Percentiles rank a stretch among this genome's conserved stretches.
phyloP scores from a whole-genome alignment of 768 basidiomycete genomes.

The Kockovaella imperatae region DNA sequence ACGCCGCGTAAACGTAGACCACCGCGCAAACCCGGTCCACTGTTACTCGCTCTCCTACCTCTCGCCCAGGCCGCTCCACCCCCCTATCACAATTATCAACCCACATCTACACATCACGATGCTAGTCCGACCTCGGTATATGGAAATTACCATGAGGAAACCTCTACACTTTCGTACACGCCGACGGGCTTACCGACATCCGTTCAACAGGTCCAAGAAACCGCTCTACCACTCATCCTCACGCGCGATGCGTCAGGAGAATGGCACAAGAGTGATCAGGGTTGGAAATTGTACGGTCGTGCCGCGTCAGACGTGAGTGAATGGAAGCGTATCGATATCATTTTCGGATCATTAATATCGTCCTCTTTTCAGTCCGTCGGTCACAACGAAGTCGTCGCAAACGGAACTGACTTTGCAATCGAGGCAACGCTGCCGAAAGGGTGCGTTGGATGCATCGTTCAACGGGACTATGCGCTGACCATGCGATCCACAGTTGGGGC shows the following conservation, averaged over 20 bases:
- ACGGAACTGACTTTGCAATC: slow-evolving; percentile 17
- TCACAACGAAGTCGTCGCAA: background rate
- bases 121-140: too few relatives aligned
- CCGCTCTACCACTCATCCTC: slow-evolving; percentile 21
- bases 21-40: too few relatives aligned
- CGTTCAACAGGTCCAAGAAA: slow-evolving; percentile 7
- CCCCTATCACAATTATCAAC: too few relatives aligned
- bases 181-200: slow-evolving; percentile 13
- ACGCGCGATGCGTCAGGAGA: slow-evolving; percentile 15
- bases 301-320: slow-evolving; percentile 19
- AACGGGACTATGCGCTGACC: too few relatives aligned
- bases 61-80: too few relatives aligned
- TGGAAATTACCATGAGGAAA: too few relatives aligned
- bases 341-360: background rate
- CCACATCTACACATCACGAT: too few relatives aligned
- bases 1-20: too few relatives aligned
- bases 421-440: slow-evolving; percentile 33
- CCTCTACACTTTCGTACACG: too few relatives aligned
- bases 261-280: slow-evolving; percentile 23
- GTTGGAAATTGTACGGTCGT: slow-evolving; percentile 33
- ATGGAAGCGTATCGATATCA: too few relatives aligned
- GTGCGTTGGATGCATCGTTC: too few relatives aligned
- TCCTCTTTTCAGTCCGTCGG: background rate
- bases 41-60: too few relatives aligned
- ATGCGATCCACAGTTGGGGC: slow-evolving; percentile 25